Evolutionary conservation across 192 early-diverging fungal genomes (phyloP), one percentile per base, ranked within the genome.

Genomic region (Coemansia sp.): DNA sequence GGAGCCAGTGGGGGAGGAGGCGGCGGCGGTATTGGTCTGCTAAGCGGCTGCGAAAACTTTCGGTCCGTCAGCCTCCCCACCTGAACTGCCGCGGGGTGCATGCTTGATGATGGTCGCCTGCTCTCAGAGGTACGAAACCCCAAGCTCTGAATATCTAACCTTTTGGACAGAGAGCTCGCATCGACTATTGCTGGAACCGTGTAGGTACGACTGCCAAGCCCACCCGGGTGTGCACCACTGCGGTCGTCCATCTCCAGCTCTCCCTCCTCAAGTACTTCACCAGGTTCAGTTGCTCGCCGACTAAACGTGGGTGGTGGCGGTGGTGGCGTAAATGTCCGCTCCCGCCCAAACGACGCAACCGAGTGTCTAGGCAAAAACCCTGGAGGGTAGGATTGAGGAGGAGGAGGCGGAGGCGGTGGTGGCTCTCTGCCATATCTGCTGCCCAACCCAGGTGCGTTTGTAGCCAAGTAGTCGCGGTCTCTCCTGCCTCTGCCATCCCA

Each of bases 191-290:
- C 33, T 3, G 60, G 60, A 43, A 52, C 33, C 10, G 60, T 63
- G 39, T 62, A 63, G 3, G 61, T 53, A 10, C 67, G 60, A 7
- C 54, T 39, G 19, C 67, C 60, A 4, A 63, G 18, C 7, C 27
- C 46, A 8, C 27, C 34, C 15, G 42, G 22, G 5, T 42, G 39
- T 15, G 40, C 48, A n/a, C 33, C 40, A 10, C 17, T 59, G n/a
- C 71, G 66, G 0, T 65, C 66, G 17, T 74, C 72, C 15, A 61
- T 27, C 26, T 69, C 72, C 21, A 76, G 38, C 56, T 76, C 73
- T 12, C 73, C 73, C 29, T 76, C 73, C 39, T 76, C 73, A 21
- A 76, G 50, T 15, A 35, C 22, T 34, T 69, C 73, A 17, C 63
- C 54, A 1, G 72, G 62, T 42, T 74, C 60, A 9, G 72, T 68